Base-by-base conservation (phyloP, 169 alveolate species). In the Plasmodium sp. region DNA sequence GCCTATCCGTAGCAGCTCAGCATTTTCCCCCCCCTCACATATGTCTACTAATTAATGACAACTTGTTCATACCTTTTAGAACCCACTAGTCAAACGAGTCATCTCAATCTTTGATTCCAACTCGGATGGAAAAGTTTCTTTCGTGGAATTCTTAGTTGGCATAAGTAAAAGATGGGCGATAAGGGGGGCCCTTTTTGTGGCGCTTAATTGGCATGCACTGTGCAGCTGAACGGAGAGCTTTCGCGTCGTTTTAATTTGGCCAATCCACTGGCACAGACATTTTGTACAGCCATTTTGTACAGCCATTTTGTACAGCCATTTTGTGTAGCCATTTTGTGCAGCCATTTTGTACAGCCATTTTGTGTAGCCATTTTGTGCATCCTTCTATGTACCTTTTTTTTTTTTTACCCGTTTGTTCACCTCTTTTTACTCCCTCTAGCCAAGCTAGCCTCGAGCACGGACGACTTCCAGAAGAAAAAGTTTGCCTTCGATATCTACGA, bases 401-500 rank as follows among this genome's bases (percentile, higher is more conserved):
- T 75, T 75, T 33, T 81, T 80, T 36, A 1, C 22, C 48, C 27
- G 2, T 80, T 27, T 82, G 58, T 74, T 80, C 43, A 18, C 82
- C 84, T 84, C 80, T 73, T 92, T 56, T 92, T 10, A 12, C 33
- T n/a, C 85, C 36, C 12, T 92, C 18, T 93, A 77, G 98, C 99
- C 5, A 97, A 97, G 95, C 85, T 98, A 43, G 98, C 98, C 12
- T 98, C 98, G 6, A 98, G 98, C 27, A 97, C 99, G 16, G 98
- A 98, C 73, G 98, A 98, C 67, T 98, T 98, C 71, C 99, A 98
- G 94, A 98, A 99, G 96, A 96, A 98, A 79, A 96, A 98, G 73
- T 99, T 99, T 94, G 99, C 99, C 73, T 99, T 99, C 96, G 98
- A 98, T 93, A 98, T 99, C 22, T 99, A 99, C 96, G 99, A 99